A percentile compares a stretch with the other conserved stretches of the same genome.
These are phyloP conservation scores for Lizanozyma gosingica DNA, from an alignment of 1,139 yeast genomes.

Conservation along the genomic window DNA sequence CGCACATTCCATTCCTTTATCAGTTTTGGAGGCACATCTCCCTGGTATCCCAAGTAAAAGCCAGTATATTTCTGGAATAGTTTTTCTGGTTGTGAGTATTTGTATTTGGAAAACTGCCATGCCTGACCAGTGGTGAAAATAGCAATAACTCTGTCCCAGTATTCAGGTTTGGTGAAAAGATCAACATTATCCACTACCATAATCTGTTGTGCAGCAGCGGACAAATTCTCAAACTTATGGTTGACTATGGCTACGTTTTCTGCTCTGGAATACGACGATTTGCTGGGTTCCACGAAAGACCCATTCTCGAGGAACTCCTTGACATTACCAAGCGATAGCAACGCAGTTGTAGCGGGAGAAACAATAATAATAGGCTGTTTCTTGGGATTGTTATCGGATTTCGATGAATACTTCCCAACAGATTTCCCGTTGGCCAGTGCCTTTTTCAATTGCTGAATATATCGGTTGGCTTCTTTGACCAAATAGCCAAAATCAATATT, in stretches of 20 bases:
- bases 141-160: slow-evolving; percentile 95
- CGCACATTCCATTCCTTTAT: slow-evolving; percentile 85
- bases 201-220: slow-evolving; percentile 48
- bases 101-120: slow-evolving; percentile 92
- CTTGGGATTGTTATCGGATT: slow-evolving; percentile 13
- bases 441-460: slow-evolving; percentile 45
- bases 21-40: slow-evolving; percentile 71
- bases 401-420: slow-evolving; percentile 5
- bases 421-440: slow-evolving; percentile 5
- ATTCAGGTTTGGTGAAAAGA: slow-evolving; percentile 85
- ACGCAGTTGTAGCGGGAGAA: slow-evolving; percentile 91
- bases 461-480: slow-evolving; percentile 60
- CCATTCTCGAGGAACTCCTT: slow-evolving; percentile 79
- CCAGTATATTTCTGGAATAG: slow-evolving; percentile 84
- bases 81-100: slow-evolving; percentile 70
- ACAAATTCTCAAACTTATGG: slow-evolving; percentile 49
- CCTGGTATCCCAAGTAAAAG: slow-evolving; percentile 64
- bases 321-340: slow-evolving; percentile 72
- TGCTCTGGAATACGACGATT: slow-evolving; percentile 10
- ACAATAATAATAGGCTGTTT: slow-evolving; percentile 88
- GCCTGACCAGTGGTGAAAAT: slow-evolving; percentile 94
- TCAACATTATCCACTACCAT: slow-evolving; percentile 85
- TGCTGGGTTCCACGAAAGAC: slow-evolving; percentile 51
- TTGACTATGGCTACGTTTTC: slow-evolving; percentile 43
- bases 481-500: slow-evolving; percentile 65